These are phyloP conservation scores for Tolypocladium endophyticum DNA, from an alignment of 2,329 filamentous ascomycete species.

Conservation along the genomic window DNA sequence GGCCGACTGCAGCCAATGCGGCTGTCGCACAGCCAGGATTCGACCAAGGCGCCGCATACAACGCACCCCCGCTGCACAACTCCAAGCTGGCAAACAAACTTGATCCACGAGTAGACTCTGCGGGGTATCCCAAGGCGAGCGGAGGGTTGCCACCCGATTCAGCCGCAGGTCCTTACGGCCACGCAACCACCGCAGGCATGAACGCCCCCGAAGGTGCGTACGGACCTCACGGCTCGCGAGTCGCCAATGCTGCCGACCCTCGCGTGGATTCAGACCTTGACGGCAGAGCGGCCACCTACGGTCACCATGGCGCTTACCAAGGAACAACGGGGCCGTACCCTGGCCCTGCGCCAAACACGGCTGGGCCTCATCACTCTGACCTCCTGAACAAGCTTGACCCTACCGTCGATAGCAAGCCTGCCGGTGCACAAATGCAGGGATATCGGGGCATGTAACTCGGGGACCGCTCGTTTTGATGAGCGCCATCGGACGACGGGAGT, in stretches of 20 bases:
- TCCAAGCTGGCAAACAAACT: slow-evolving; percentile 30
- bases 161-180: neutral
- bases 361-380: slow-evolving; percentile 6
- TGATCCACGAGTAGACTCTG: slow-evolving; percentile 35
- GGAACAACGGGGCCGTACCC: neutral
- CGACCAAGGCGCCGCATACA: neutral
- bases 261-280: neutral
- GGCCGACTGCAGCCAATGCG: neutral
- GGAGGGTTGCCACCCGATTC: neutral
- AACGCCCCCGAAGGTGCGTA: slow-evolving; percentile 4
- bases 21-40: neutral
- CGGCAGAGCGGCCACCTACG: neutral
- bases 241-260: neutral
- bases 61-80: slow-evolving; percentile 14
- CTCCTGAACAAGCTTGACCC: slow-evolving; percentile 8
- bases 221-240: neutral
- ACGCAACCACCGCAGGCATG: neutral
- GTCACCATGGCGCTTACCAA: neutral
- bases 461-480: neutral
- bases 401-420: slow-evolving; percentile 9
- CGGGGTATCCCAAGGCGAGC: neutral
- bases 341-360: slow-evolving; percentile 6
- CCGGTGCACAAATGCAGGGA: neutral
- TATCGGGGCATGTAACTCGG: neutral
- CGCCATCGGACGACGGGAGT: neutral